phyloP scores from a whole-genome alignment of 2,329 filamentous ascomycete species.

The Metarhizium anisopliae region DNA sequence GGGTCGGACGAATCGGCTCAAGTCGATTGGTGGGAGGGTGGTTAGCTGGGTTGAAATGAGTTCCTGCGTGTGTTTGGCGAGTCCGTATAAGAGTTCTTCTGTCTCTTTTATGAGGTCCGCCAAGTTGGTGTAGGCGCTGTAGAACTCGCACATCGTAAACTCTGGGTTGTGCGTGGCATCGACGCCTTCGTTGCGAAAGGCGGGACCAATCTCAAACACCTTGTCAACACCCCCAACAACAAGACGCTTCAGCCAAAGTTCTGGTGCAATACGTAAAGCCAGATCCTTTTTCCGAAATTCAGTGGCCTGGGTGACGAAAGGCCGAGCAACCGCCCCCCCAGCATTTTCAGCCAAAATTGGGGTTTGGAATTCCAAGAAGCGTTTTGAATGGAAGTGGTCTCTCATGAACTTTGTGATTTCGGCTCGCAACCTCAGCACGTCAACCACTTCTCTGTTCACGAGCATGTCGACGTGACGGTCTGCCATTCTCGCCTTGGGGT shows the following conservation, averaged over 20 bases:
- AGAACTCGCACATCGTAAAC: constrained; percentile 97
- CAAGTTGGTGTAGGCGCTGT: constrained; percentile 74
- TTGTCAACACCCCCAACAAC: constrained; percentile 81
- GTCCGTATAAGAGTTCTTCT: constrained; percentile 55
- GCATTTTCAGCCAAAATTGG: constrained; percentile 77
- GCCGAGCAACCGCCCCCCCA: constrained; percentile 78
- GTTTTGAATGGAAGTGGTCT: constrained; percentile 58
- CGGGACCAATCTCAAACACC: constrained; percentile 87
- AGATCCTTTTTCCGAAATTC: constrained; percentile 66
- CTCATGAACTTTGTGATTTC: constrained; percentile 66
- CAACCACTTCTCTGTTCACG: constrained; percentile 57
- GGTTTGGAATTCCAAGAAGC: constrained; percentile 83
- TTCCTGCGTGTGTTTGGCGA: constrained; percentile 43
- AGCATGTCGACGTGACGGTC: constrained; percentile 82
- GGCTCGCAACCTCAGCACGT: constrained; percentile 66
- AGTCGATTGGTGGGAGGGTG: constrained; percentile 37
- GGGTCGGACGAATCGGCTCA: constrained; percentile 39
- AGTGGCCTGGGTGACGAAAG: constrained; percentile 72
- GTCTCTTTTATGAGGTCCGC: constrained; percentile 67
- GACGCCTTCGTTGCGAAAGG: constrained; percentile 88
- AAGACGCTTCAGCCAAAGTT: constrained; percentile 89
- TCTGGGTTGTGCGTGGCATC: constrained; percentile 93
- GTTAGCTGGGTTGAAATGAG: constrained; percentile 36
- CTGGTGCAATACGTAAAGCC: constrained; percentile 80
- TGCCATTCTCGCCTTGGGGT: constrained; percentile 63